Base-by-base conservation (phyloP, 495 filamentous ascomycete genomes). In the Trichocladium antarcticum region DNA sequence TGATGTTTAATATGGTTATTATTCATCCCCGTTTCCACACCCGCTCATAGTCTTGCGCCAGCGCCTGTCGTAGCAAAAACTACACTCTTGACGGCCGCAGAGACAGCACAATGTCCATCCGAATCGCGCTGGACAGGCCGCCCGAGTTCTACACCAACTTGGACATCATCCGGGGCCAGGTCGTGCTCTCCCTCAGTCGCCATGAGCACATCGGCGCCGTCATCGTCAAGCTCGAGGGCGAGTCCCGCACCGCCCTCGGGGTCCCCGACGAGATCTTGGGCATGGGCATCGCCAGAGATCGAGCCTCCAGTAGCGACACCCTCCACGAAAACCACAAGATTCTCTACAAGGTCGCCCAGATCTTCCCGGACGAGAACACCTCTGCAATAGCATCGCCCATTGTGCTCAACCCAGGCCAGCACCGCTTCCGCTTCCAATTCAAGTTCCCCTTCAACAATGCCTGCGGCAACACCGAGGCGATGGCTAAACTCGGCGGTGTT, bases 391-490 rank as follows among this genome's bases (percentile, higher is more conserved):
- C 85, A 27, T 61, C 69, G 1, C 70, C 75, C 7, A 83, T 78
- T 56, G 81, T 83, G 0, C 71, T 97, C 49, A 76, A 79, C 31
- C 65, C 85, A 0, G 92, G 92, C 35, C 74, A 77, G 53, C 85
- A 95, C 68, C 81, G 88, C 58, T 97, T 92, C 64, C 85, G 86
- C 2, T 98, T 98, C 63, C 65, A 75, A 28, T 94, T 98, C 75
- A 93, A 94, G 73, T 71, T 98, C 14, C 88, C 89, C 7, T 85
- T 96, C 71, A 96, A 98, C 69, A 94, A 92, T 63, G 72, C 79
- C 24, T 98, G 92, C 66, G 73, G 72, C 45, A 70, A 77, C 47
- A 71, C 62, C 7, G 61, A 61, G 6, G 68, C 69, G 39, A 75
- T 75, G 65, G 57, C 61, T 38, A 54, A 57, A n/a, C 56, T 70